Percentiles rank a stretch among this genome's conserved stretches.
These are phyloP conservation scores for Endothia cerciana DNA, from an alignment of 2,329 filamentous ascomycete species.

Conservation along the genomic window DNA sequence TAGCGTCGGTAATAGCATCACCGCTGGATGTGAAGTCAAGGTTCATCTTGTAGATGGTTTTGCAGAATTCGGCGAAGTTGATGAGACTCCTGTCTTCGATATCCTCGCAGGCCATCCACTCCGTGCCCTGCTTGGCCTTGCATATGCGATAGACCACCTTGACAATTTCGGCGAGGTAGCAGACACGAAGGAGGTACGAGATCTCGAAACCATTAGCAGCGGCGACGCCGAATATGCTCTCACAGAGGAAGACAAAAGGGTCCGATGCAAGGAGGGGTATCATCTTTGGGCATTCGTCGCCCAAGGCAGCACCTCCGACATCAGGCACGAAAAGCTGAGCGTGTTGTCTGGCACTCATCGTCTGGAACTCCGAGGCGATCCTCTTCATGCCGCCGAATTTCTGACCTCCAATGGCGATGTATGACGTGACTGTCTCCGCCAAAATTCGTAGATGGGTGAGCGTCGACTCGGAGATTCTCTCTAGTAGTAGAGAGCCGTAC, in stretches of 20 bases:
- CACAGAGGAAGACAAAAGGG: slow-evolving; percentile 78
- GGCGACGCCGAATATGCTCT: slow-evolving; percentile 73
- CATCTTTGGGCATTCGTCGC: background rate
- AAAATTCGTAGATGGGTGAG: slow-evolving; percentile 87
- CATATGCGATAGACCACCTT: slow-evolving; percentile 71
- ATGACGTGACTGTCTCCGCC: slow-evolving; percentile 85
- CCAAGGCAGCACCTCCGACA: slow-evolving; percentile 2
- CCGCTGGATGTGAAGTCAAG: slow-evolving; percentile 44
- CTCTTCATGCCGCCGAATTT: slow-evolving; percentile 62
- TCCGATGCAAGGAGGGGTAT: slow-evolving; percentile 69
- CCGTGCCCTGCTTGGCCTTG: slow-evolving; percentile 54
- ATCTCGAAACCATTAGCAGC: slow-evolving; percentile 73
- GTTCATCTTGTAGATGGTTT: slow-evolving; percentile 50
- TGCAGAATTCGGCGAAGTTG: slow-evolving; percentile 61
- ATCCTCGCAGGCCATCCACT: slow-evolving; percentile 35
- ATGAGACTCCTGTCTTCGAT: slow-evolving; percentile 48
- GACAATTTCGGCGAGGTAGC: slow-evolving; percentile 88
- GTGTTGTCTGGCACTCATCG: slow-evolving; percentile 72
- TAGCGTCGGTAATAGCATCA: slow-evolving; percentile 14
- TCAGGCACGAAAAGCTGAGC: slow-evolving; percentile 69
- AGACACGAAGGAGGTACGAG: slow-evolving; percentile 78
- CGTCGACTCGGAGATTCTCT: slow-evolving; percentile 81
- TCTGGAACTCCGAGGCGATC: slow-evolving; percentile 68
- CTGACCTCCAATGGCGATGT: slow-evolving; percentile 76
- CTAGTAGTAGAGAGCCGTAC: slow-evolving; percentile 74